phyloP scores from a whole-genome alignment of 306 rosid genomes.

The Trifolium pratense region DNA sequence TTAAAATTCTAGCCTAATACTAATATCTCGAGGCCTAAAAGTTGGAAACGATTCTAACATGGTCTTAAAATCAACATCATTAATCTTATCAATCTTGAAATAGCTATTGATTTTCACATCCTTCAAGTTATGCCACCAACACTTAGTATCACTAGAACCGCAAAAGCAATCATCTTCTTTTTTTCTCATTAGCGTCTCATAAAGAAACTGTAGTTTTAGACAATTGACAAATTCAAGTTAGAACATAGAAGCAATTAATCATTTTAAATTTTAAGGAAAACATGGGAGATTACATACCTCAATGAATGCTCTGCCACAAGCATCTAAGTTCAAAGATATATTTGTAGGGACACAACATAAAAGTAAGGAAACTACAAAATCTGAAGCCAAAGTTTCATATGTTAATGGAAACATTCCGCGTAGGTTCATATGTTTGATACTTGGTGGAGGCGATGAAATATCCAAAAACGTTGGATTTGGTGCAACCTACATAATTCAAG shows the following conservation, averaged over 20 bases:
- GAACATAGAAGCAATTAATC: background rate
- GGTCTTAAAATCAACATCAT: background rate
- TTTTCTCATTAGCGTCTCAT: background rate
- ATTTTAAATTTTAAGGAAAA: background rate
- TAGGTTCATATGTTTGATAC: slow-evolving; percentile 24
- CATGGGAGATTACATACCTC: slow-evolving; percentile 32
- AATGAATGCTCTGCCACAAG: slow-evolving; percentile 1
- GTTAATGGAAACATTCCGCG: background rate
- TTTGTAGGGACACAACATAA: slow-evolving; percentile 27
- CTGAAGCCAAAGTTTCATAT: background rate
- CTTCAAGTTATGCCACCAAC: slow-evolving; percentile 49
- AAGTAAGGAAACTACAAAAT: slow-evolving; percentile 19
- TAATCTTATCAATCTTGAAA: background rate
- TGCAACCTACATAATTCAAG: slow-evolving; percentile 25
- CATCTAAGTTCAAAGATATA: background rate
- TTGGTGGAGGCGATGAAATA: slow-evolving; percentile 27
- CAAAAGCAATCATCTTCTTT: slow-evolving; percentile 3
- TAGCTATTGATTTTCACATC: slow-evolving; percentile 21
- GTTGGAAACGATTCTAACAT: background rate
- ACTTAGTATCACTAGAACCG: background rate
- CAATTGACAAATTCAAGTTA: background rate
- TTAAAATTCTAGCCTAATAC: background rate
- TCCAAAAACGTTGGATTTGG: background rate
- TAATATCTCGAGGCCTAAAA: background rate
- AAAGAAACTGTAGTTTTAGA: background rate